A percentile compares a stretch with the other conserved stretches of the same genome.
Evolutionary conservation across 148 eudicot genomes (phyloP).

Genomic region (Silene conica): DNA sequence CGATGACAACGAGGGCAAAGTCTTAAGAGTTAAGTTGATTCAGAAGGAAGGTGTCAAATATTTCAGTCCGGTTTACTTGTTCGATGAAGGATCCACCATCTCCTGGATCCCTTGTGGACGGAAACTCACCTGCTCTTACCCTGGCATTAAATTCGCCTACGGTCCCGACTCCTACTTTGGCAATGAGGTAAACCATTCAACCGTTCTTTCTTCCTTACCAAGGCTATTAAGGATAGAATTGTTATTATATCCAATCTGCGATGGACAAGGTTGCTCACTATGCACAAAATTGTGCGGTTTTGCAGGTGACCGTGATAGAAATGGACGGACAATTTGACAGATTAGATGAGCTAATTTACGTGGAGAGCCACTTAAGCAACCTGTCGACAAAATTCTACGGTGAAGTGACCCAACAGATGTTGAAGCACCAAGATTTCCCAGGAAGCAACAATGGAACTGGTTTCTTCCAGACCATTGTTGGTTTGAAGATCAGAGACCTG

Average conservation of each 20-base stretch:
- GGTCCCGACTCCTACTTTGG: conserved; percentile 86
- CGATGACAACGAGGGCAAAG: conserved; percentile 85
- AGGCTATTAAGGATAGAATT: no score
- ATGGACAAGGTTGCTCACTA: background rate
- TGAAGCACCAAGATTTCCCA: conserved; percentile 93
- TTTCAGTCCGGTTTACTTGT: conserved; percentile 91
- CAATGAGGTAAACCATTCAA: conserved; percentile 56
- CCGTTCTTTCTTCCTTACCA: background rate
- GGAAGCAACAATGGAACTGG: conserved; percentile 99
- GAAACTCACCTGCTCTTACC: conserved; percentile 94
- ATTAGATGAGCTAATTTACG: conserved; percentile 94
- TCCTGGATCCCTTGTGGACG: conserved; percentile 97
- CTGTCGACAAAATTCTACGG: conserved; percentile 93
- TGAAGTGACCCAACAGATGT: conserved; percentile 97
- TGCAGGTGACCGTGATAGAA: conserved; percentile 85
- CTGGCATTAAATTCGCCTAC: conserved; percentile 88
- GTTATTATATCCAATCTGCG: no score
- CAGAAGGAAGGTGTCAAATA: conserved; percentile 86
- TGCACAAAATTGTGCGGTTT: background rate
- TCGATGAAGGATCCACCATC: conserved; percentile 95
- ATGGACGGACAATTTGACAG: conserved; percentile 99
- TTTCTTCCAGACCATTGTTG: conserved; percentile 89
- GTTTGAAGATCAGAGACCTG: conserved; percentile 92
- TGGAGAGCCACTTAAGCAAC: conserved; percentile 96
- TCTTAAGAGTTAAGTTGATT: conserved; percentile 83